Conservation (phyloP, 306 rosid species). For the Calophaca sinica region DNA sequence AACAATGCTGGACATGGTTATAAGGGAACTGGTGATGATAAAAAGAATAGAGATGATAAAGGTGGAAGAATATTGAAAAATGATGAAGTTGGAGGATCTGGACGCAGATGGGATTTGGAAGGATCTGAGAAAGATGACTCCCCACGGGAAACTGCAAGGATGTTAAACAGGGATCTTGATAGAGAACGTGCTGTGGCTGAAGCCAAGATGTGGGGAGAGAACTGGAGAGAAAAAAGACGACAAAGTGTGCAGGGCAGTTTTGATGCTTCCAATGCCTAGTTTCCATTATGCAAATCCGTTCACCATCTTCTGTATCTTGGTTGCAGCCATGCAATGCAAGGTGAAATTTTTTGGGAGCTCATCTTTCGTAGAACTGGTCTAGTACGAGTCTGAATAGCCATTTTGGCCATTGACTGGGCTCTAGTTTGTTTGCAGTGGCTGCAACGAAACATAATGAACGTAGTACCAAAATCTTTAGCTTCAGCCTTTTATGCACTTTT, state of each 20-base stretch:
- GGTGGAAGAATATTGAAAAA: slow-evolving; percentile 68
- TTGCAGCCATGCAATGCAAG: slow-evolving; percentile 33
- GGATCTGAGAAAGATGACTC: slow-evolving; percentile 90
- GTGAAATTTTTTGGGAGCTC: slow-evolving; percentile 42
- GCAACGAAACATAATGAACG: slow-evolving; percentile 45
- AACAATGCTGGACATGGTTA: slow-evolving; percentile 60
- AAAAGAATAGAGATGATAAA: slow-evolving; percentile 67
- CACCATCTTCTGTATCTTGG: slow-evolving; percentile 33
- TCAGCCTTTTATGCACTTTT: slow-evolving; percentile 41
- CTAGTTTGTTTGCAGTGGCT: slow-evolving; percentile 44
- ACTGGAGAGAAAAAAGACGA: slow-evolving; percentile 88
- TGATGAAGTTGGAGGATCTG: slow-evolving; percentile 81
- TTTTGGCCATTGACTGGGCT: slow-evolving; percentile 29
- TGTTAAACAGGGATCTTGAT: slow-evolving; percentile 76
- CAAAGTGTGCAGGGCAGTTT: slow-evolving; percentile 81
- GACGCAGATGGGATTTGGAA: slow-evolving; percentile 77
- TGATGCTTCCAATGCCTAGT: slow-evolving; percentile 68
- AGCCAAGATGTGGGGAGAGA: slow-evolving; percentile 99
- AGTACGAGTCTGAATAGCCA: slow-evolving; percentile 40
- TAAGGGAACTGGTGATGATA: slow-evolving; percentile 69
- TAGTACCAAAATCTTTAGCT: slow-evolving; percentile 57
- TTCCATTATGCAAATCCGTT: slow-evolving; percentile 31
- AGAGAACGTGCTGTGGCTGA: slow-evolving; percentile 97
- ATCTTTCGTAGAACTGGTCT: slow-evolving; percentile 45
- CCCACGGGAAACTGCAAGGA: slow-evolving; percentile 77